These are phyloP conservation scores for Platanus orientalis DNA, from an alignment of 164 flowering plant genomes.

Conservation along the genomic window DNA sequence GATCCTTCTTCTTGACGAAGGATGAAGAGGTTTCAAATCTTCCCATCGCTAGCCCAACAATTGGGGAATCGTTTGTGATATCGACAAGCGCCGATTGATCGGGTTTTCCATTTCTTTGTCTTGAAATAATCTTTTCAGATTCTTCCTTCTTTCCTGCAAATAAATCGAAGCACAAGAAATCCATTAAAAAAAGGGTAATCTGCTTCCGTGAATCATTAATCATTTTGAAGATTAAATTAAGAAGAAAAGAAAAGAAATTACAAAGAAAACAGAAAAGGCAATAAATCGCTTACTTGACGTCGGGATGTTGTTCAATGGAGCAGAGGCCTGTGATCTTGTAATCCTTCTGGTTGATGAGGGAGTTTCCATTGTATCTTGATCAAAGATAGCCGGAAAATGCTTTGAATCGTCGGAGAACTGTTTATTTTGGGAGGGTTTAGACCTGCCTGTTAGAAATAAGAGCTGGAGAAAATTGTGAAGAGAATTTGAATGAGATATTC, in stretches of 20 bases:
- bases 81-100: conserved; percentile 64
- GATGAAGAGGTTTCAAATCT: conserved; percentile 58
- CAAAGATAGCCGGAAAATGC: background rate
- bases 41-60: conserved; percentile 69
- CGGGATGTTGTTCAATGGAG: conserved; percentile 22
- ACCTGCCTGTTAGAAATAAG: no score
- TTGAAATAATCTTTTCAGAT: conserved; percentile 41
- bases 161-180: background rate
- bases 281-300: conserved; percentile 28
- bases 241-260: no score
- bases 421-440: background rate
- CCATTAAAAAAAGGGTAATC: background rate
- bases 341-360: conserved; percentile 4
- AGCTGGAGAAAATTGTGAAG: background rate
- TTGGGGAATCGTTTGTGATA: conserved; percentile 86
- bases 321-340: conserved; percentile 3
- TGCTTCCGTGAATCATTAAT: background rate
- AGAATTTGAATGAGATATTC: background rate
- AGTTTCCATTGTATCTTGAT: background rate
- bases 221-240: background rate
- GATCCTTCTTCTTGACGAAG: conserved; percentile 31
- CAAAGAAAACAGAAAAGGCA: no score
- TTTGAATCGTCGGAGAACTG: background rate
- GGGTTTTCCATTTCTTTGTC: conserved; percentile 32
- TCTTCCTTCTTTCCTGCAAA: conserved; percentile 50